Conservation (phyloP, 768 basidiomycete species). For the Naganishia antarctica region DNA sequence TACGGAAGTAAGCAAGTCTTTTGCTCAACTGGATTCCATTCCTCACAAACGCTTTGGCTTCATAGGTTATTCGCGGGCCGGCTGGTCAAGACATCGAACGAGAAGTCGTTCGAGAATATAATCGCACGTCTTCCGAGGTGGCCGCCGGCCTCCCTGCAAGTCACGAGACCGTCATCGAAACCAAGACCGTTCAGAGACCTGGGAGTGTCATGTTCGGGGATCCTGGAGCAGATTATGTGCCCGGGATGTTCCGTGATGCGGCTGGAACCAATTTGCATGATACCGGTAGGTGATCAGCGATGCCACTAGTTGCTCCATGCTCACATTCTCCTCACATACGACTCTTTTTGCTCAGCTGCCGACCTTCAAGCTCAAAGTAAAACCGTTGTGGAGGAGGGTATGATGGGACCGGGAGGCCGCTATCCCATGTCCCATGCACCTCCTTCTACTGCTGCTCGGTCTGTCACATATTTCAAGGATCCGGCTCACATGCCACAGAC, state of each 20-base stretch:
- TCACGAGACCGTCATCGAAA: constrained; percentile 24
- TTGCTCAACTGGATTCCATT: neutral
- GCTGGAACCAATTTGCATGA: neutral
- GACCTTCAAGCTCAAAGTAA: neutral
- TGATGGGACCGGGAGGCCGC: neutral
- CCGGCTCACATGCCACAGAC: neutral
- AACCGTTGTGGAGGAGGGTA: neutral
- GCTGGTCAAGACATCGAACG: constrained; percentile 12
- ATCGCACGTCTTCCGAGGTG: constrained; percentile 19
- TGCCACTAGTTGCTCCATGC: neutral
- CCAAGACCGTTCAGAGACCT: constrained; percentile 5
- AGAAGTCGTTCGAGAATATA: constrained; percentile 22
- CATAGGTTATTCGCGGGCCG: constrained; percentile 23
- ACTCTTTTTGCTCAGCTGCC: neutral
- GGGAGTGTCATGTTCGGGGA: neutral
- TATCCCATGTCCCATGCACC: constrained; percentile 6
- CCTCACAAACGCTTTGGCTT: neutral
- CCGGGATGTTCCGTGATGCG: neutral
- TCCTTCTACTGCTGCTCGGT: constrained; percentile 4
- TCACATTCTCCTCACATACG: no score
- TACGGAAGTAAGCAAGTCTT: constrained; percentile 21
- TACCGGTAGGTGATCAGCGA: neutral
- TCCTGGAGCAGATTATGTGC: neutral
- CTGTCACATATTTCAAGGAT: constrained; percentile 2
- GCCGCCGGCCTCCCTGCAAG: constrained; percentile 18